Percentiles rank a stretch among this genome's conserved stretches.
Conservation (phyloP, 2,329 filamentous ascomycete species). For the Trichoderma simmonsii region DNA sequence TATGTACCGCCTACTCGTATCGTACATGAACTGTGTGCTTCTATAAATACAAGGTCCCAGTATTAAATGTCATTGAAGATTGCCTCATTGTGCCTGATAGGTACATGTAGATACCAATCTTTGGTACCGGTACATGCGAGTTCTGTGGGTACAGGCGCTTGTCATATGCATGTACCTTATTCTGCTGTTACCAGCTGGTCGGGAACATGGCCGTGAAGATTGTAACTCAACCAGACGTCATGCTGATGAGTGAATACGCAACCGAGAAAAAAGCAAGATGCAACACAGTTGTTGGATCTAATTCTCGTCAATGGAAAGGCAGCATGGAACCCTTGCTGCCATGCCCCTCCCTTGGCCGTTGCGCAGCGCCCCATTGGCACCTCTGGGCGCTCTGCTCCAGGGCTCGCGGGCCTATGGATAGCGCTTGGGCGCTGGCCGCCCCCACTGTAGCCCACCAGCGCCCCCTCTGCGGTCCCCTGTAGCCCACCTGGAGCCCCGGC, state of each 20-base stretch:
- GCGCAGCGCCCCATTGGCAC: not conserved
- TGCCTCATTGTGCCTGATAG: too few species aligned
- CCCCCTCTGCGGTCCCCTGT: not conserved
- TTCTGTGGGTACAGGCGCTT: not conserved
- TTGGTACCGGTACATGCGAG: not conserved
- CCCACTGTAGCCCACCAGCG: not conserved
- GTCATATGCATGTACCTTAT: not conserved
- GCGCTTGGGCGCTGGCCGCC: constrained; percentile 3
- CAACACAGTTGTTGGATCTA: not conserved
- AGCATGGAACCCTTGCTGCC: not conserved
- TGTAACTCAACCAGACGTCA: not conserved
- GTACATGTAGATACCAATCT: not conserved
- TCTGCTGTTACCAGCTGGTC: not conserved
- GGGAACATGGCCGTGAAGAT: not conserved
- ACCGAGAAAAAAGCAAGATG: not conserved
- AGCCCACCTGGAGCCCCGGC: not conserved
- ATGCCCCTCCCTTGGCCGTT: not conserved
- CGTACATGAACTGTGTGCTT: not conserved
- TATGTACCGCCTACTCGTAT: not conserved
- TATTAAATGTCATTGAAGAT: not conserved
- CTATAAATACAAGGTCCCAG: not conserved
- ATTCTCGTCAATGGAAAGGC: not conserved
- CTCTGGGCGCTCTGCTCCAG: constrained; percentile 1
- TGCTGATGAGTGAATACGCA: not conserved
- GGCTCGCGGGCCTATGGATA: constrained; percentile 2